Evolutionary conservation across 352 stramenopile genomes (phyloP), one percentile per base, ranked within the genome.

Genomic region (Globisporangium abappressorium): DNA sequence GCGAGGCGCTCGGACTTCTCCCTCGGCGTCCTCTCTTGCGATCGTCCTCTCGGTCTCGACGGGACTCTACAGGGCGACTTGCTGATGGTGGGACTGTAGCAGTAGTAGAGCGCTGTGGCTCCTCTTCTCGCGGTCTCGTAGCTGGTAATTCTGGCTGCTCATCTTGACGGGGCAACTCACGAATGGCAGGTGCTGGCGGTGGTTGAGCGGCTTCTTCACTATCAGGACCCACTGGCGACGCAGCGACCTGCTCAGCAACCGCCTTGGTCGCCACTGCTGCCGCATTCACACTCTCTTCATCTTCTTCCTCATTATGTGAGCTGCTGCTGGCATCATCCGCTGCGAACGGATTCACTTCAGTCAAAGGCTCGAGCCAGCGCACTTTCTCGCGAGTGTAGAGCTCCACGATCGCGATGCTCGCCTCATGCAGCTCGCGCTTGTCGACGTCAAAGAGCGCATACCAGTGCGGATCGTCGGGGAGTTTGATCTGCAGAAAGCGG

Each of bases 341-440:
- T 4, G 71, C 80, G 60, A 93, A 94, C 18, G 84, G 84, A 64
- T 94, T 81, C 5, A 79, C 70, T 18, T 85, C 78, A 0, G 87
- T 94, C 2, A 95, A 74, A 8, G 87, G 81, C 26, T 95, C 81
- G 2, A 95, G 63, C 87, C 87, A 95, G 55, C 79, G 61, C 49
- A 91, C 60, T 33, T 81, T 84, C 63, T 84, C 66, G 33, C 79
- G 65, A 46, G 69, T 77, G 72, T 95, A 93, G 3, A 93, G 70
- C 34, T 76, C 63, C 73, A 89, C 73, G 55, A 95, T 88, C 18
- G 75, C 81, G 12, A 78, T 62, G 56, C 79, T 82, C 53, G 84
- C 83, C 0, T 65, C 70, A 36, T 86, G 73, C 18, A 95, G 66
- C 60, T 84, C 73, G 34, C 65, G 53, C 46, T 78, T 75, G 24